Evolutionary conservation across 192 early-diverging fungal species (phyloP).

Genomic region (Backusella tarrabulga): DNA sequence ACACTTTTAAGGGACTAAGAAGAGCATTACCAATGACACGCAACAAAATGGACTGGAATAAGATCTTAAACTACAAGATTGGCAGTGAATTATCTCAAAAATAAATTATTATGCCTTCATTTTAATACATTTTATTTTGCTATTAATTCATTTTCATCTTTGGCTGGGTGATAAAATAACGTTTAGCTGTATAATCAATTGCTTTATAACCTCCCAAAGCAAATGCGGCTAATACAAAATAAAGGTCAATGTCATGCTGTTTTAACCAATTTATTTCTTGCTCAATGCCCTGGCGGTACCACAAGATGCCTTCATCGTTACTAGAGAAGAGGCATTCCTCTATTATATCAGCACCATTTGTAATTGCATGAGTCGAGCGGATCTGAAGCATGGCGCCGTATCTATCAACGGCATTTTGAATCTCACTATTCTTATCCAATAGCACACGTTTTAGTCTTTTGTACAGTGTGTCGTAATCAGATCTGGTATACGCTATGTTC

Average conservation of each 20-base stretch:
- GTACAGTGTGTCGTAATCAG: background rate
- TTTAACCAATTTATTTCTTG: constrained; percentile 1
- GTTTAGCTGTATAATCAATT: background rate
- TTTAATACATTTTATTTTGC: background rate
- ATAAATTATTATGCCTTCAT: constrained; percentile 9
- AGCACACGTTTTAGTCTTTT: background rate
- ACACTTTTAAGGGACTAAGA: constrained; percentile 89
- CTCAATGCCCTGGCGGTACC: background rate
- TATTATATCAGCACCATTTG: constrained; percentile 14
- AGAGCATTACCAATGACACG: constrained; percentile 89
- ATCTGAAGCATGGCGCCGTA: constrained; percentile 8
- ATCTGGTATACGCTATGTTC: background rate
- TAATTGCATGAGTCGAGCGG: background rate
- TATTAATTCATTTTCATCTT: background rate
- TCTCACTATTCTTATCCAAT: background rate
- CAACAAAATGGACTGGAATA: constrained; percentile 93
- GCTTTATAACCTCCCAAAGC: background rate
- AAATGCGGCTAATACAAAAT: background rate
- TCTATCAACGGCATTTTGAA: background rate
- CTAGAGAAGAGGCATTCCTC: constrained; percentile 26
- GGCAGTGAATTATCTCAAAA: constrained; percentile 39
- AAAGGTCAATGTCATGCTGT: background rate
- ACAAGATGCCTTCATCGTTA: background rate
- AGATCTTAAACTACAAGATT: constrained; percentile 66
- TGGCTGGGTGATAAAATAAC: background rate